phyloP scores from a whole-genome alignment of 345 rosid genomes.

The Luvunga scandens region DNA sequence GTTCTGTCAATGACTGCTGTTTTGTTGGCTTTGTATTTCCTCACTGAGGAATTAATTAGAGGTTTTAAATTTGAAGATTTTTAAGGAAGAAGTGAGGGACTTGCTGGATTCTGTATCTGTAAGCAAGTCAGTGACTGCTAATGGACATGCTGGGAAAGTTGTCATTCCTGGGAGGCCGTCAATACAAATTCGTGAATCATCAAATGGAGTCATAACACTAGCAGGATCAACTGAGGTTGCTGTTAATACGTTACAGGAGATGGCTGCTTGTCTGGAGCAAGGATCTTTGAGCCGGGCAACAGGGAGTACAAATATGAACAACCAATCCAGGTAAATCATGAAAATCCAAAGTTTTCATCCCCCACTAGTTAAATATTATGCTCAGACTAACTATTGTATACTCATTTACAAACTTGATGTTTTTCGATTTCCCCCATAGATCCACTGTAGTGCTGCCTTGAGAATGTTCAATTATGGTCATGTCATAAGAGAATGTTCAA shows the following conservation, averaged over 20 bases:
- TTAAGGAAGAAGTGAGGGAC: conserved; percentile 83
- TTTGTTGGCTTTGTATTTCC: neutral
- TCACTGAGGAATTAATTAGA: conserved; percentile 21
- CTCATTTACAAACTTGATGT: neutral
- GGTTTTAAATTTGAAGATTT: conserved; percentile 49
- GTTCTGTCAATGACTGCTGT: neutral
- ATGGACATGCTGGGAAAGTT: conserved; percentile 56
- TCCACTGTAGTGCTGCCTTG: neutral
- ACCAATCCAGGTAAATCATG: conserved; percentile 62
- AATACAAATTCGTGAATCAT: conserved; percentile 78
- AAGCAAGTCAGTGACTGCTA: conserved; percentile 41
- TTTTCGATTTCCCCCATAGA: conserved; percentile 1
- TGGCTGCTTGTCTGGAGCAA: conserved; percentile 79
- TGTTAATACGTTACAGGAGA: conserved; percentile 58
- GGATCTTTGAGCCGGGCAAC: conserved; percentile 80
- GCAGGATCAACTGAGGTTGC: conserved; percentile 74
- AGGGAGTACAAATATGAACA: conserved; percentile 87
- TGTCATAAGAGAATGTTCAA: neutral
- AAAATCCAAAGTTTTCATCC: conserved; percentile 1
- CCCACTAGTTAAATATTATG: neutral
- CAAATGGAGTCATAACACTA: conserved; percentile 76
- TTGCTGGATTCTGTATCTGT: conserved; percentile 56
- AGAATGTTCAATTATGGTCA: neutral
- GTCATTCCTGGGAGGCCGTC: conserved; percentile 50
- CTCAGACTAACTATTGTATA: neutral